These are phyloP conservation scores for Aureobasidium leucospermi DNA, from an alignment of 2,329 filamentous ascomycete species.

Conservation along the genomic window DNA sequence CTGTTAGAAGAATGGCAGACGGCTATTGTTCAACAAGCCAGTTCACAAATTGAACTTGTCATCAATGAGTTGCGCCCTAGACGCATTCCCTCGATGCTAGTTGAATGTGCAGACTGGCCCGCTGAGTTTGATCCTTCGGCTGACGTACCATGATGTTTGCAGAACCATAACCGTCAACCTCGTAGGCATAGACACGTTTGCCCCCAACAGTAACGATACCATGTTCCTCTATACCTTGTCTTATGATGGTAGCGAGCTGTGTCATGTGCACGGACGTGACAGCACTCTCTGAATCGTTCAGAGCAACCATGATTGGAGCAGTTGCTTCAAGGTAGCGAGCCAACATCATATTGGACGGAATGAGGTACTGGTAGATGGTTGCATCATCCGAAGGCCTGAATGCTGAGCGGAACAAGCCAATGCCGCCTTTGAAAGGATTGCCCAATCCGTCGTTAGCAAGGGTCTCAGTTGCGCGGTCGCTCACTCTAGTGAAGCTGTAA, in stretches of 20 bases:
- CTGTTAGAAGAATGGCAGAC: too few species aligned
- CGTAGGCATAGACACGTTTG: constrained; percentile 39
- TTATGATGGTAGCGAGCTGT: constrained; percentile 43
- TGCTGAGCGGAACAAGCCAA: constrained; percentile 42
- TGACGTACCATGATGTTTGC: constrained; percentile 51
- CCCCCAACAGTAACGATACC: constrained; percentile 33
- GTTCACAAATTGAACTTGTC: too few species aligned
- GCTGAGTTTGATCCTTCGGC: too few species aligned
- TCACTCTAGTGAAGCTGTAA: constrained; percentile 40
- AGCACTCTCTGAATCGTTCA: constrained; percentile 36
- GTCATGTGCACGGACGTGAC: constrained; percentile 52
- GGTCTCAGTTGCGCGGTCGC: constrained; percentile 40
- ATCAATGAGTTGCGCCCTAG: too few species aligned
- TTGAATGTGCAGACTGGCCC: too few species aligned
- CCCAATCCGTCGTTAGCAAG: constrained; percentile 47
- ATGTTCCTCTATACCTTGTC: constrained; percentile 37
- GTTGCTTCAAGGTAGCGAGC: constrained; percentile 52
- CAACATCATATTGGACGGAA: constrained; percentile 63
- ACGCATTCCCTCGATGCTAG: too few species aligned
- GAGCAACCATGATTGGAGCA: constrained; percentile 45
- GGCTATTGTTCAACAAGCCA: too few species aligned
- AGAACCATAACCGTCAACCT: constrained; percentile 40
- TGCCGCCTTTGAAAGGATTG: constrained; percentile 42
- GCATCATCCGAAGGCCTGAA: constrained; percentile 46
- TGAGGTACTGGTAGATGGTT: constrained; percentile 43